Conservation (phyloP, 371 early-diverging fungal species). For the Mucor piriformis region DNA sequence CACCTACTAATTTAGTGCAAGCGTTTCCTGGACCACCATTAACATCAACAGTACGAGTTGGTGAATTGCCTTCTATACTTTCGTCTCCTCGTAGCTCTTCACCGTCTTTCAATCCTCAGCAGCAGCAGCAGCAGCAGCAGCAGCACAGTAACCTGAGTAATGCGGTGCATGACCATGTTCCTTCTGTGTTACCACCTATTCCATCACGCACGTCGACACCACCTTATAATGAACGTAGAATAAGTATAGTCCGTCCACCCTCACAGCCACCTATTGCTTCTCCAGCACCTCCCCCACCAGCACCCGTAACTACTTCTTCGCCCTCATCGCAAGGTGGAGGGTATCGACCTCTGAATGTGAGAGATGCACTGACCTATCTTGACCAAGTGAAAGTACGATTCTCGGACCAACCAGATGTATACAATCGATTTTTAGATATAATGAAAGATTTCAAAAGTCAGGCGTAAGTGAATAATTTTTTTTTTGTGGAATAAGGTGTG, state of each 20-base stretch:
- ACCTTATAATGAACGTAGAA: slow-evolving; percentile 24
- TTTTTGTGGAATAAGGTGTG: too few species aligned
- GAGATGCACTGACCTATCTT: slow-evolving; percentile 97
- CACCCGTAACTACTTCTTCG: slow-evolving; percentile 1
- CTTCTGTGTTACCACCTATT: slow-evolving; percentile 18
- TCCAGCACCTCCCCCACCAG: background rate
- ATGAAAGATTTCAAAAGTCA: slow-evolving; percentile 99
- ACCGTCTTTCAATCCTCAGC: slow-evolving; percentile 15
- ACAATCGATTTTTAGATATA: slow-evolving; percentile 97
- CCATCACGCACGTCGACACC: slow-evolving; percentile 22
- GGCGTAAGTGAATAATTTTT: slow-evolving; percentile 58
- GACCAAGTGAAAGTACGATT: slow-evolving; percentile 97
- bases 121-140: slow-evolving; percentile 4
- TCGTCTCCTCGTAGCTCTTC: slow-evolving; percentile 25
- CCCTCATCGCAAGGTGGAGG: slow-evolving; percentile 15
- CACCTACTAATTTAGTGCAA: slow-evolving; percentile 7
- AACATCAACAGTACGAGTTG: slow-evolving; percentile 16
- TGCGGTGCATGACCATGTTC: background rate
- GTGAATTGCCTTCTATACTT: slow-evolving; percentile 28
- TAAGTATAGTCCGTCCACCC: slow-evolving; percentile 19
- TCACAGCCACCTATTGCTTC: background rate
- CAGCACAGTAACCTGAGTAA: slow-evolving; percentile 16
- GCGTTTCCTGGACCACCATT: background rate
- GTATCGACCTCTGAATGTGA: slow-evolving; percentile 60
- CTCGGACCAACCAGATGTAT: slow-evolving; percentile 91